Evolutionary conservation across 2,329 filamentous ascomycete species (phyloP).

Genomic region (Sporothrix brunneoviolacea): DNA sequence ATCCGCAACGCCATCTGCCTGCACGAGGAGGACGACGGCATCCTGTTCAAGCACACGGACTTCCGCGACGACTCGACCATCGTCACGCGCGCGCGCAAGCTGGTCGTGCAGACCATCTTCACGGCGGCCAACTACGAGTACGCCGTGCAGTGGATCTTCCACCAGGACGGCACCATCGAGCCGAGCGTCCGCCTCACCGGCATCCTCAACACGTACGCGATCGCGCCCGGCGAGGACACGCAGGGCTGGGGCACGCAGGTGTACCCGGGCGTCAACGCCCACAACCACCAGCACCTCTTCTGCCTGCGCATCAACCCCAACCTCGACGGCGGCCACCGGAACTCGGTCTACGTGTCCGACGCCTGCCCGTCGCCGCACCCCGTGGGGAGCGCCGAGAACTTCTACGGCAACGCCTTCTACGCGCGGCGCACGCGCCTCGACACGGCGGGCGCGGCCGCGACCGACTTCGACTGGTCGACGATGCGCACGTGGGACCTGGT

Average conservation of each 20-base stretch:
- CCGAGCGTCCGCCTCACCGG: constrained; percentile 87
- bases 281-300: constrained; percentile 95
- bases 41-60: constrained; percentile 90
- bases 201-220: constrained; percentile 84
- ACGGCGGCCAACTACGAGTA: constrained; percentile 97
- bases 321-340: constrained; percentile 76
- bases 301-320: constrained; percentile 83
- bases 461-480: constrained; percentile 75
- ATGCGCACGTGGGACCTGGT: constrained; percentile 85
- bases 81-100: constrained; percentile 76
- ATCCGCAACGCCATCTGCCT: constrained; percentile 95
- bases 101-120: constrained; percentile 86
- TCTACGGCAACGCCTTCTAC: constrained; percentile 85
- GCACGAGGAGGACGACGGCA: constrained; percentile 86
- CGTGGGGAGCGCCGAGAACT: constrained; percentile 75
- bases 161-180: constrained; percentile 84
- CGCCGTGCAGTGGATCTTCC: constrained; percentile 28
- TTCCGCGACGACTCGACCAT: constrained; percentile 84
- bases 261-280: constrained; percentile 83
- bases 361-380: constrained; percentile 63
- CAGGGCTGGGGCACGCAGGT: constrained; percentile 88
- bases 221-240: constrained; percentile 73
- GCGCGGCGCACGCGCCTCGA: constrained; percentile 74
- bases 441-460: constrained; percentile 61
- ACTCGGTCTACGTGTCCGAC: constrained; percentile 80